Evolutionary conservation across 1,139 yeast genomes (phyloP).

Genomic region (Pichia sp.): DNA sequence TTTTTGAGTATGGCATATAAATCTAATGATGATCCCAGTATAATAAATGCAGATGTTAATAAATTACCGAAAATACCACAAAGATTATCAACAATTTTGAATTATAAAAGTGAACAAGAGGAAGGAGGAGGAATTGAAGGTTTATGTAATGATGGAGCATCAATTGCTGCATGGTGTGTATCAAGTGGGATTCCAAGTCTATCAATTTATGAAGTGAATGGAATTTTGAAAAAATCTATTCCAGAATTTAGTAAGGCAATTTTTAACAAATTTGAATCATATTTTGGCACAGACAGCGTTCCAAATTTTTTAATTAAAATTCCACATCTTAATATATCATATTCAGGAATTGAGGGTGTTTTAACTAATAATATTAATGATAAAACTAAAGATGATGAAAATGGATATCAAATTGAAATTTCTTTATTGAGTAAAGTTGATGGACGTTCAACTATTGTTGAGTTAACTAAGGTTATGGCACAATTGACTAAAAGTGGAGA

Average conservation of each 20-base stretch:
- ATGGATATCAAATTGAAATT: slow-evolving; percentile 49
- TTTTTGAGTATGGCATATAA: slow-evolving; percentile 62
- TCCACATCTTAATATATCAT: slow-evolving; percentile 53
- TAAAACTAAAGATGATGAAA: slow-evolving; percentile 25
- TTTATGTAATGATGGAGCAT: slow-evolving; percentile 68
- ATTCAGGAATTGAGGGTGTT: slow-evolving; percentile 36
- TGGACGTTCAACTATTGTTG: slow-evolving; percentile 87
- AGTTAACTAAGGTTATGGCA: slow-evolving; percentile 80
- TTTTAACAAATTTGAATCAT: slow-evolving; percentile 53
- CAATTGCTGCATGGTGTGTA: slow-evolving; percentile 78
- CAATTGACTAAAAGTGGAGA: slow-evolving; percentile 62
- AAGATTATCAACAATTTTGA: slow-evolving; percentile 66
- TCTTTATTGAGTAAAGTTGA: slow-evolving; percentile 67
- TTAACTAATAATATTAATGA: slow-evolving; percentile 5
- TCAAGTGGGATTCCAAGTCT: slow-evolving; percentile 75
- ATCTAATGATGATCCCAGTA: slow-evolving; percentile 79
- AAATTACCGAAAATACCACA: slow-evolving; percentile 71
- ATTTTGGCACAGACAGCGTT: slow-evolving; percentile 66
- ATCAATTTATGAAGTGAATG: slow-evolving; percentile 75
- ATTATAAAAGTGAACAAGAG: slow-evolving; percentile 65
- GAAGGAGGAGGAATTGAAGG: slow-evolving; percentile 89
- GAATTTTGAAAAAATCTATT: slow-evolving; percentile 51
- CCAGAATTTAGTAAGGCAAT: slow-evolving; percentile 57
- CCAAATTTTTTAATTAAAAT: slow-evolving; percentile 57
- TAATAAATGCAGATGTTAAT: slow-evolving; percentile 77